Percentiles rank a stretch among this genome's conserved stretches.
phyloP scores from a whole-genome alignment of 176 grass and related monocot genomes.

The Echinochloa phyllopogon region DNA sequence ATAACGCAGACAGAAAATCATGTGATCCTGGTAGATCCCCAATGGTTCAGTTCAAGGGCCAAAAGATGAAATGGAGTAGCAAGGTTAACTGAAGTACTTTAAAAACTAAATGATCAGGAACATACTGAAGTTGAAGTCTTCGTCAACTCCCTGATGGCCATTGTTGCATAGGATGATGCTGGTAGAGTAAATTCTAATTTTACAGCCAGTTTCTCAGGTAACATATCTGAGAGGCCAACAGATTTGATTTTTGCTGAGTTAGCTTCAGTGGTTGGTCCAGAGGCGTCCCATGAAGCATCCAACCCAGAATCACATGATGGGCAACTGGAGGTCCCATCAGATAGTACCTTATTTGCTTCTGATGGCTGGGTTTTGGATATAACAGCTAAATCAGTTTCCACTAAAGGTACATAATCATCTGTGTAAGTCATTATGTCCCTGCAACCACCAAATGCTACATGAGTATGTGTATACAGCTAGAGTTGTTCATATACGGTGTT shows the following conservation, averaged over 20 bases:
- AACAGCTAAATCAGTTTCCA: constrained; percentile 79
- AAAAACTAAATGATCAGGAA: constrained; percentile 13
- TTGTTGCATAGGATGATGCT: constrained; percentile 93
- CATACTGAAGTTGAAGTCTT: constrained; percentile 92
- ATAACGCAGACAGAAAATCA: constrained; percentile 19
- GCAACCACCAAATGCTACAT: constrained; percentile 23
- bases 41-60: background rate
- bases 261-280: constrained; percentile 37
- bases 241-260: constrained; percentile 22
- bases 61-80: constrained; percentile 23
- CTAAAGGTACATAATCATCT: constrained; percentile 61
- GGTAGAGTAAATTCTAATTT: constrained; percentile 91
- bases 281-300: constrained; percentile 33
- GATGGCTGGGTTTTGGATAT: constrained; percentile 43
- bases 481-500: constrained; percentile 32
- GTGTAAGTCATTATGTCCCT: constrained; percentile 78
- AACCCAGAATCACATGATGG: constrained; percentile 6
- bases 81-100: constrained; percentile 4
- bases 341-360: constrained; percentile 46
- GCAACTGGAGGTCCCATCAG: constrained; percentile 29
- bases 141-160: constrained; percentile 91
- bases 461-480: background rate
- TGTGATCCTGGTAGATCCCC: background rate
- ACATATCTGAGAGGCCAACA: constrained; percentile 45
- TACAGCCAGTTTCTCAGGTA: constrained; percentile 67